These are phyloP conservation scores for Talaromyces piceae DNA, from an alignment of 2,329 filamentous ascomycete genomes.

Conservation along the genomic window DNA sequence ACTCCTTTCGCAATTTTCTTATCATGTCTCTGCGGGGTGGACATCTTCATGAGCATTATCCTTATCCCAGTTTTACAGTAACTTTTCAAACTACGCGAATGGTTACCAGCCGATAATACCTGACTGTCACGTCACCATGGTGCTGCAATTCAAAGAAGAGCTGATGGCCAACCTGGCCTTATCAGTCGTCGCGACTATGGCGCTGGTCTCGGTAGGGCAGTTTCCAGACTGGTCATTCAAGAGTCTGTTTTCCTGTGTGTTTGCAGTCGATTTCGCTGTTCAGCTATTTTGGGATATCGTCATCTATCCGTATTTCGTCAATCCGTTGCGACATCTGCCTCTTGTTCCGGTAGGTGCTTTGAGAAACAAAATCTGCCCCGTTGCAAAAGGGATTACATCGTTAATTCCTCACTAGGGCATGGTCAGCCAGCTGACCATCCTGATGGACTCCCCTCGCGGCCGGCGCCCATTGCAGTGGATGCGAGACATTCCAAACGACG, in stretches of 20 bases:
- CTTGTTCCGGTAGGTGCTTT: constrained; percentile 33
- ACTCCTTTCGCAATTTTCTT: too few relatives aligned
- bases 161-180: constrained; percentile 14
- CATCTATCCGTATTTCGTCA: constrained; percentile 46
- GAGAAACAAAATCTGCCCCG: too few relatives aligned
- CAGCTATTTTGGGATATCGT: constrained; percentile 32
- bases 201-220: constrained; percentile 17
- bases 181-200: constrained; percentile 20
- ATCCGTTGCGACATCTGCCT: constrained; percentile 45
- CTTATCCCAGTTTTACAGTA: too few relatives aligned
- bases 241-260: constrained; percentile 15
- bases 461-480: constrained; percentile 38
- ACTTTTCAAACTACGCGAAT: too few relatives aligned
- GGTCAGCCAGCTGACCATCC: constrained; percentile 19
- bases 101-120: too few relatives aligned
- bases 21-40: too few relatives aligned
- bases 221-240: constrained; percentile 21
- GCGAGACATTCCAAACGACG: constrained; percentile 47
- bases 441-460: constrained; percentile 29
- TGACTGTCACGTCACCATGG: not conserved
- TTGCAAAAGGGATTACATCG: too few relatives aligned
- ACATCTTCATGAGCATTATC: too few relatives aligned
- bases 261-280: constrained; percentile 20
- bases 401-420: too few relatives aligned
- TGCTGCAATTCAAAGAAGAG: constrained; percentile 11